A percentile compares a stretch with the other conserved stretches of the same genome.
phyloP scores from a whole-genome alignment of 176 grass and related monocot species.

The Chloris gayana region DNA sequence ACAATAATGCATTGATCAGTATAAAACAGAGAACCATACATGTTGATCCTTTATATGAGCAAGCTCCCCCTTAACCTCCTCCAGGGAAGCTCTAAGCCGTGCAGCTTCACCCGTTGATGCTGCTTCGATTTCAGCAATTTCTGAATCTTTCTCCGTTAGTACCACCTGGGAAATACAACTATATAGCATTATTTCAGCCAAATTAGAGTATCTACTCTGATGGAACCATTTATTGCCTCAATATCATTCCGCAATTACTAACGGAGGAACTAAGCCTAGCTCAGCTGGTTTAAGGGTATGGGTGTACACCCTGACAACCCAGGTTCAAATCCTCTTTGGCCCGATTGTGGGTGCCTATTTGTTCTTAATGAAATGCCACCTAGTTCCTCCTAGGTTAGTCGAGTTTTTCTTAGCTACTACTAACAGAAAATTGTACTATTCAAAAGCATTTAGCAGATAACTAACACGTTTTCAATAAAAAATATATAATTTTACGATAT shows the following conservation, averaged over 20 bases:
- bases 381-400: too few species aligned
- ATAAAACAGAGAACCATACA: conserved; percentile 52
- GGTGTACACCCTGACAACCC: too few species aligned
- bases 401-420: conserved; percentile 28
- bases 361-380: too few species aligned
- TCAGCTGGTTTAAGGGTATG: too few species aligned
- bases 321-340: too few species aligned
- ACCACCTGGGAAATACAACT: conserved; percentile 59
- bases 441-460: not conserved
- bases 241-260: too few species aligned
- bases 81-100: conserved; percentile 79
- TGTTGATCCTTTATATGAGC: conserved; percentile 69
- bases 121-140: conserved; percentile 96
- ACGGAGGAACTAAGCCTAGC: too few species aligned
- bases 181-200: conserved; percentile 26
- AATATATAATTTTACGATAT: conserved; percentile 11
- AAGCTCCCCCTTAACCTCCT: conserved; percentile 86
- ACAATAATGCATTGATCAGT: conserved; percentile 12
- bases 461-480: conserved; percentile 1
- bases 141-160: conserved; percentile 82
- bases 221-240: conserved; percentile 9
- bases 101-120: conserved; percentile 93
- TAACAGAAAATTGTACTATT: conserved; percentile 15
- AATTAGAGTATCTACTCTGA: conserved; percentile 8
- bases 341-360: too few species aligned